Evolutionary conservation across 768 basidiomycete genomes (phyloP).

Genomic region (Auriscalpium orientale): DNA sequence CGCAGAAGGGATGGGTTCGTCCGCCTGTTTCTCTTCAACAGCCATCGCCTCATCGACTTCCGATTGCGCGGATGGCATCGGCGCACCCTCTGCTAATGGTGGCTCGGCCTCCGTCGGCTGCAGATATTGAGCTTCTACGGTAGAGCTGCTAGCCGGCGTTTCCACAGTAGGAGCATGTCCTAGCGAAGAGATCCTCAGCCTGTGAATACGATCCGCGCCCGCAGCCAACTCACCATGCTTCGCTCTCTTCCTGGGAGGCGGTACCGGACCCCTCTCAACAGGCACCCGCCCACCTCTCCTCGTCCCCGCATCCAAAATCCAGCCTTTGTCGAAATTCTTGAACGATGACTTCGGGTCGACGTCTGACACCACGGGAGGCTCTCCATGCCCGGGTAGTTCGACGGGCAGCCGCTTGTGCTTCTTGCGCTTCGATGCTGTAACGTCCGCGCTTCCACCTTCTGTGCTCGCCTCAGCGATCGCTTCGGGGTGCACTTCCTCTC

Average conservation of each 20-base stretch:
- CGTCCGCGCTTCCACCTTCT: background rate
- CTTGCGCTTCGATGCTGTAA: background rate
- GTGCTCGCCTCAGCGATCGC: background rate
- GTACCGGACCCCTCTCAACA: conserved; percentile 35
- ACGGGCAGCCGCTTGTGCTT: conserved; percentile 10
- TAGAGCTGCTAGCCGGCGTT: no score
- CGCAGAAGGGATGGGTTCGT: no score
- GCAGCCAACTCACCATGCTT: conserved; percentile 35
- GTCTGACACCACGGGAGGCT: conserved; percentile 56
- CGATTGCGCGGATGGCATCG: no score
- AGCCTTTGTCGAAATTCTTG: conserved; percentile 76
- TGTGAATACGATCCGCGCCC: background rate
- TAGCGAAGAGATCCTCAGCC: background rate
- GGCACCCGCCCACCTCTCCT: conserved; percentile 52
- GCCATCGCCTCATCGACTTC: no score
- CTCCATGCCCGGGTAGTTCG: background rate
- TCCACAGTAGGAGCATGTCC: no score
- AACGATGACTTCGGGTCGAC: conserved; percentile 71
- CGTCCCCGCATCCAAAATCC: conserved; percentile 76
- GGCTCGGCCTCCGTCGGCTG: no score
- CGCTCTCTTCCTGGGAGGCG: conserved; percentile 45
- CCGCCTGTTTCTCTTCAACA: no score
- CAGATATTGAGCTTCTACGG: no score
- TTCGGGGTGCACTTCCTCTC: background rate
- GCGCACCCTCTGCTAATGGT: no score